Evolutionary conservation across 1,139 yeast species (phyloP).

Genomic region (Blastobotrys persicus): DNA sequence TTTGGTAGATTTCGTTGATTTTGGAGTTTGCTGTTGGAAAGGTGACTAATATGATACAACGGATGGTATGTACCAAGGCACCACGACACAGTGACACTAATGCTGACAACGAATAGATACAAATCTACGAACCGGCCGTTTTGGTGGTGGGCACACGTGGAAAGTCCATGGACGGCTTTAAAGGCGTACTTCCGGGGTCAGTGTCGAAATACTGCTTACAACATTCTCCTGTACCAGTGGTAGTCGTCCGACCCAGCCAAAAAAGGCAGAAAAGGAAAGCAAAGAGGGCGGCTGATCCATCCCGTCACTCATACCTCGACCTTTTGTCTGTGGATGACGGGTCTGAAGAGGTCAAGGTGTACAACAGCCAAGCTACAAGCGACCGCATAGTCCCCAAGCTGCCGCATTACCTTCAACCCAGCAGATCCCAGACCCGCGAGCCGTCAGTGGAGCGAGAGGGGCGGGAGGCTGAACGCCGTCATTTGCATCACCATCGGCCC

Average conservation of each 20-base stretch:
- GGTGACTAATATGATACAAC: constrained; percentile 53
- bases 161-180: constrained; percentile 44
- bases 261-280: constrained; percentile 37
- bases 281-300: constrained; percentile 38
- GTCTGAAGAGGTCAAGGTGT: constrained; percentile 3
- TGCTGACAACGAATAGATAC: constrained; percentile 25
- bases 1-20: constrained; percentile 44
- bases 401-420: constrained; percentile 4
- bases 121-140: constrained; percentile 63
- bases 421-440: not conserved
- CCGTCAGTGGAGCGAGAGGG: not conserved
- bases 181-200: constrained; percentile 46
- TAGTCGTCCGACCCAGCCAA: constrained; percentile 60
- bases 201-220: constrained; percentile 62
- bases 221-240: constrained; percentile 66
- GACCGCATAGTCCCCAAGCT: not conserved
- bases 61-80: constrained; percentile 41
- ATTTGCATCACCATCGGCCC: not conserved
- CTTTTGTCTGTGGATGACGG: constrained; percentile 15
- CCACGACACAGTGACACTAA: not conserved
- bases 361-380: constrained; percentile 2
- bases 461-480: not conserved
- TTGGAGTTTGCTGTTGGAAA: constrained; percentile 64
- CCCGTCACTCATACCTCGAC: constrained; percentile 24
- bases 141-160: constrained; percentile 63